Evolutionary conservation across 768 basidiomycete species (phyloP), one percentile per base, ranked within the genome.

Genomic region (Chlorophyllum brunneum): DNA sequence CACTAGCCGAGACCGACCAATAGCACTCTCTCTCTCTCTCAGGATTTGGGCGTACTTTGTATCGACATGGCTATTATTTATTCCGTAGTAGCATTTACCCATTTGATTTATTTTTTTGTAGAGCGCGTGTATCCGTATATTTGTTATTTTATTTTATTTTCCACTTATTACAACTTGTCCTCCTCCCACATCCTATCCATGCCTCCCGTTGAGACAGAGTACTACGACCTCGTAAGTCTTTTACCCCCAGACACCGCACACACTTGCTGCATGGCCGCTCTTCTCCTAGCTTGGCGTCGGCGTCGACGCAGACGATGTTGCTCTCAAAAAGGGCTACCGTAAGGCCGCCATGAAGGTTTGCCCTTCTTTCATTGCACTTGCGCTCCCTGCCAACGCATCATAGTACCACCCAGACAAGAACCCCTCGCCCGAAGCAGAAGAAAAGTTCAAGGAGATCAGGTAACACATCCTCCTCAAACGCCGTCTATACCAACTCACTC

Each of bases 361-460:
- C 70, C 50, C 27, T 10, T 30, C 31, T 7, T 15, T 58, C 23
- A 24, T 50, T 34, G n/a, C 16, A 16, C 46, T 24, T 29, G 6
- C 15, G 2, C 13, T 51, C 40, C 34, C 42, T 24, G 45, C 49
- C 34, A 39, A 51, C 24, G 50, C 43, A 39, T 5, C 48, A 18
- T 59, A 94, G 89, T 95, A 86, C 65, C 94, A 97, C 65, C 95
- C 94, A 4, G 95, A 97, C 71, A 97, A 95, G 79, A 98, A 98
- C 63, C 78, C 82, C 5, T 88, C 91, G 3, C 79, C 84, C n/a
- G 92, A 92, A 61, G 97, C 95, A 1, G 93, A 94, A 65, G 87
- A 90, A 66, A 94, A 85, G 74, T 99, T 99, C 76, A 95, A 98
- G 70, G 91, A 97, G 40, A 91, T 99, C 63, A 93, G 92, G 90